Percentiles rank a stretch among this genome's conserved stretches.
Conservation (phyloP, 2,329 filamentous ascomycete species). For the Coniochaeta hoffmannii region DNA sequence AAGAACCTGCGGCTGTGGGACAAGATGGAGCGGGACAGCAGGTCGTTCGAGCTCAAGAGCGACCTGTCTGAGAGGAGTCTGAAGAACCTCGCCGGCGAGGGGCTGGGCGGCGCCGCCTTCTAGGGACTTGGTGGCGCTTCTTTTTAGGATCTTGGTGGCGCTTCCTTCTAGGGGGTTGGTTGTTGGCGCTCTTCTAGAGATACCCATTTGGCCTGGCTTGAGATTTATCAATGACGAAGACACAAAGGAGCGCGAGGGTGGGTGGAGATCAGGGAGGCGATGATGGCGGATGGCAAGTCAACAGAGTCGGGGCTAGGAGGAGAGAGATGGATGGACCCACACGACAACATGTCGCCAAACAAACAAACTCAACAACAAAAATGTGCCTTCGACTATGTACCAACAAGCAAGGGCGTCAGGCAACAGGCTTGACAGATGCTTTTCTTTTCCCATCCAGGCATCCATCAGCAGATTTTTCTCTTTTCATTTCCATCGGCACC, state of each 20-base stretch:
- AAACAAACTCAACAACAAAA: background rate
- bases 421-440: background rate
- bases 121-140: conserved; percentile 14
- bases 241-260: background rate
- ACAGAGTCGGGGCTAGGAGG: background rate
- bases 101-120: conserved; percentile 47
- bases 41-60: conserved; percentile 46
- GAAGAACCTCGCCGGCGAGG: conserved; percentile 49
- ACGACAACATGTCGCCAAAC: background rate
- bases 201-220: background rate
- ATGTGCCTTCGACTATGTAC: background rate
- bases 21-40: conserved; percentile 44
- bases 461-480: background rate
- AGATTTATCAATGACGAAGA: background rate
- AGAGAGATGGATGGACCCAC: background rate
- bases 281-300: background rate
- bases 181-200: background rate
- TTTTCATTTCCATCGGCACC: background rate
- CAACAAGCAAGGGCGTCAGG: background rate
- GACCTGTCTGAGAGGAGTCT: conserved; percentile 50
- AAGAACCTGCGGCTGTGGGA: conserved; percentile 47
- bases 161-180: no score
- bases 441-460: background rate
- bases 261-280: no score
- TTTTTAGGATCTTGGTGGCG: background rate